Percentiles rank a stretch among this genome's conserved stretches.
phyloP scores from a whole-genome alignment of 164 flowering plant genomes.

The Malania oleifera region DNA sequence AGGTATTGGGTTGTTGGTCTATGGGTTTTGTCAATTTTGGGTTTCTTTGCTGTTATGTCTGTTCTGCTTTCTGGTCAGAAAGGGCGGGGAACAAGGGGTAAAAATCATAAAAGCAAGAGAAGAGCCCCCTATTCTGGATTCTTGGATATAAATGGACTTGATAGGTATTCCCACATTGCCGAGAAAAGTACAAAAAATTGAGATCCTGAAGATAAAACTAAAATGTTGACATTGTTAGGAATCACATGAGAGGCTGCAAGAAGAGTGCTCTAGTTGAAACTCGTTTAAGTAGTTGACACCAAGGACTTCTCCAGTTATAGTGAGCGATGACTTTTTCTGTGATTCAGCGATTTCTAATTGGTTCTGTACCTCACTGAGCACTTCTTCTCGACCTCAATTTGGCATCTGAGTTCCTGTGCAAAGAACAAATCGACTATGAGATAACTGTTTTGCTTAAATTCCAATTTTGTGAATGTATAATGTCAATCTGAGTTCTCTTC shows the following conservation, averaged over 20 bases:
- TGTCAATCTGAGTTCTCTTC: background rate
- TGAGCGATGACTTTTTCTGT: too few species aligned
- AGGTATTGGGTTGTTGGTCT: conserved; percentile 57
- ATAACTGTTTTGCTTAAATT: background rate
- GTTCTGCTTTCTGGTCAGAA: conserved; percentile 36
- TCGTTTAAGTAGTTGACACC: too few species aligned
- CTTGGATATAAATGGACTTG: conserved; percentile 34
- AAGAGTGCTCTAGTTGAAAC: too few species aligned
- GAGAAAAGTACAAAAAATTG: conserved; percentile 22
- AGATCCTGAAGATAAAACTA: background rate
- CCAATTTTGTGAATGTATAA: conserved; percentile 2
- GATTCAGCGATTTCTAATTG: too few species aligned
- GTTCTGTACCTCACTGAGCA: too few species aligned
- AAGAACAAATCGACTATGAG: background rate
- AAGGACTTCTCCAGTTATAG: too few species aligned
- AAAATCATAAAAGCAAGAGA: conserved; percentile 48
- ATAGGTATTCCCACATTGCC: conserved; percentile 20
- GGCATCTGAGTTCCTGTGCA: background rate
- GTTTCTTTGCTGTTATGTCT: conserved; percentile 46
- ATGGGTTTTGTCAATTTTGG: conserved; percentile 58
- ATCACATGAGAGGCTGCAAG: background rate
- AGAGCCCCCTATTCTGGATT: conserved; percentile 44
- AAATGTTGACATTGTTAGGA: background rate
- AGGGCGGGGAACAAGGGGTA: conserved; percentile 39
- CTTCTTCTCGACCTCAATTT: background rate